Conservation (phyloP, 2,329 filamentous ascomycete genomes). For the Sporothrix dimorphospora region DNA sequence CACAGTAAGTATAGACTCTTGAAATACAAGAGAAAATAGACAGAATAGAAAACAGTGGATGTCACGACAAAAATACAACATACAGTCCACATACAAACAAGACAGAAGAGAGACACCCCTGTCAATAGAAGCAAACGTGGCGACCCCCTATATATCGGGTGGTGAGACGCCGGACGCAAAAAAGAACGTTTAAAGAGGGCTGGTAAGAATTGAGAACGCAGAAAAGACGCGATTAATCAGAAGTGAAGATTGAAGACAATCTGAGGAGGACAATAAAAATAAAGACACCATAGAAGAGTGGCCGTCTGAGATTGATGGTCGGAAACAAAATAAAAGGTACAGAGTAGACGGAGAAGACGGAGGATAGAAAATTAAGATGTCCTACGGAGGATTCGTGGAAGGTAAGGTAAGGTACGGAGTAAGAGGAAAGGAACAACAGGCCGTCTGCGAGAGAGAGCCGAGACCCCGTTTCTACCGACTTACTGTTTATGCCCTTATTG, state of each 20-base stretch:
- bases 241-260: neutral
- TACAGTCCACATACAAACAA: neutral
- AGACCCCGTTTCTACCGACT: neutral
- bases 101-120: neutral
- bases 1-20: neutral
- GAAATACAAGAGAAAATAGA: neutral
- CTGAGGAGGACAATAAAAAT: neutral
- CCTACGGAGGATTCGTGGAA: neutral
- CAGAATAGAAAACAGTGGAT: neutral
- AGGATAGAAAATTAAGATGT: neutral
- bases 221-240: slow-evolving; percentile 3
- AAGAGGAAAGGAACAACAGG: no score
- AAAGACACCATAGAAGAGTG: neutral
- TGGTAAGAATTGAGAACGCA: neutral
- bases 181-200: neutral
- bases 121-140: neutral
- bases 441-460: no score
- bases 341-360: neutral
- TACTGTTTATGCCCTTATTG: neutral
- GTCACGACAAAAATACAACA: no score
- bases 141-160: neutral
- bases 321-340: neutral
- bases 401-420: neutral
- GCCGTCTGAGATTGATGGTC: neutral
- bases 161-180: neutral